Conservation (phyloP, 2,329 filamentous ascomycete genomes). For the Diaporthe nobilis region DNA sequence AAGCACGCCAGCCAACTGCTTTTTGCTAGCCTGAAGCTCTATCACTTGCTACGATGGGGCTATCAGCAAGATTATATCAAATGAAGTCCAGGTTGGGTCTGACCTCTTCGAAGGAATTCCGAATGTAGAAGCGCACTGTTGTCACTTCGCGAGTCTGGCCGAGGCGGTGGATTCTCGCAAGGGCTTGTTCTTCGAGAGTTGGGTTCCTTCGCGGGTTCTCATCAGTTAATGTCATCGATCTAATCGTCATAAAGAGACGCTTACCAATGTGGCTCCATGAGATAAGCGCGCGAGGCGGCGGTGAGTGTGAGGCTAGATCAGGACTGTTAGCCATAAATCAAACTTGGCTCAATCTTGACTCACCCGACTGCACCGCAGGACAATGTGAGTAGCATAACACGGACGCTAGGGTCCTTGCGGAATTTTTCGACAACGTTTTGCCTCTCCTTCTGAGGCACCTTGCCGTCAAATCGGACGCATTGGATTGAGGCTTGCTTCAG, state of each 20-base stretch:
- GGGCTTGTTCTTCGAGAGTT: conserved; percentile 50
- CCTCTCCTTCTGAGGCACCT: conserved; percentile 58
- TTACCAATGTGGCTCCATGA: conserved; percentile 66
- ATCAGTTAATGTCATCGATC: too few species aligned
- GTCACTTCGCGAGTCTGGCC: conserved; percentile 48
- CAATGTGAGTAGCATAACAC: conserved; percentile 63
- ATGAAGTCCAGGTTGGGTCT: background rate
- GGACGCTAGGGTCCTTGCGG: conserved; percentile 51
- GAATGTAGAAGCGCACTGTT: conserved; percentile 47
- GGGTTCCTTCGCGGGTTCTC: conserved; percentile 46
- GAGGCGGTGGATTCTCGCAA: conserved; percentile 49
- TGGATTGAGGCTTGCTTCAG: conserved; percentile 53
- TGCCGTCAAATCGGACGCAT: conserved; percentile 62
- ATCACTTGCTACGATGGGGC: conserved; percentile 34
- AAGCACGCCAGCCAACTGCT: conserved; percentile 41
- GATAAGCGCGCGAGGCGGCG: conserved; percentile 60
- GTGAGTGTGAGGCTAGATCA: conserved; percentile 60
- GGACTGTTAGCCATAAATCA: conserved; percentile 1
- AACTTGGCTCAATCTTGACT: conserved; percentile 38
- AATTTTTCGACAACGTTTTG: conserved; percentile 58
- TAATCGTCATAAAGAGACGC: too few species aligned
- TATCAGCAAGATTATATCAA: background rate
- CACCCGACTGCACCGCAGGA: conserved; percentile 67
- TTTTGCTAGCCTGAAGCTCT: conserved; percentile 42
- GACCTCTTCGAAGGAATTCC: conserved; percentile 49